phyloP scores from a whole-genome alignment of 306 rosid species.

The Erythrophleum fordii region DNA sequence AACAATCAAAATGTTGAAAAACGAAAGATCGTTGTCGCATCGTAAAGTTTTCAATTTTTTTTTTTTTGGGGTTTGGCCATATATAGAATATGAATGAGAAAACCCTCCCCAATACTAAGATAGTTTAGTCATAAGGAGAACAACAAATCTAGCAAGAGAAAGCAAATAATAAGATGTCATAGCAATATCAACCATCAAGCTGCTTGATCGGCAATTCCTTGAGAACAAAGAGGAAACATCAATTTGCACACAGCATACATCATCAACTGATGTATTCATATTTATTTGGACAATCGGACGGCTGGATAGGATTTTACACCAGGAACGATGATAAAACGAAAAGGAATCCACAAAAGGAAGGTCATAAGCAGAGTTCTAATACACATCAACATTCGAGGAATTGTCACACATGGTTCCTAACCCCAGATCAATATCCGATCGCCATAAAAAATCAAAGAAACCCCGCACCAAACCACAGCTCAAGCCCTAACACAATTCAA shows the following conservation, averaged over 20 bases:
- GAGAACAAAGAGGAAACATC: neutral
- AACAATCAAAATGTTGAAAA: constrained; percentile 5
- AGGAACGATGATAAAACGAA: neutral
- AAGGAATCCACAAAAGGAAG: neutral
- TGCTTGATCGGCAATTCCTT: neutral
- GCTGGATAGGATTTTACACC: neutral
- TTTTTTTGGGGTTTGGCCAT: neutral
- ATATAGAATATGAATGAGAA: constrained; percentile 2
- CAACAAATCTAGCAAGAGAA: neutral
- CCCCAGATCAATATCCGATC: constrained; percentile 46
- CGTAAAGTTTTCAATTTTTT: neutral
- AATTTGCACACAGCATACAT: neutral
- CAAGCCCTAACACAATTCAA: constrained; percentile 23
- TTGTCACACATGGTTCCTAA: neutral
- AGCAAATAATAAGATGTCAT: neutral
- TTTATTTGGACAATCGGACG: constrained; percentile 2
- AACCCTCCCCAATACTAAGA: neutral
- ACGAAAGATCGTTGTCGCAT: neutral
- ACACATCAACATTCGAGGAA: constrained; percentile 28
- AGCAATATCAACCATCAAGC: neutral
- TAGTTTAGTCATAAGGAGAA: neutral
- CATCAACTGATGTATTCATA: neutral
- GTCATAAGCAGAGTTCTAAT: constrained; percentile 8
- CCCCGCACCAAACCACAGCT: constrained; percentile 49
- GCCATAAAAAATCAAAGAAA: constrained; percentile 36